phyloP scores from a whole-genome alignment of 2,329 filamentous ascomycete species.

The Exserohilum rostratum region DNA sequence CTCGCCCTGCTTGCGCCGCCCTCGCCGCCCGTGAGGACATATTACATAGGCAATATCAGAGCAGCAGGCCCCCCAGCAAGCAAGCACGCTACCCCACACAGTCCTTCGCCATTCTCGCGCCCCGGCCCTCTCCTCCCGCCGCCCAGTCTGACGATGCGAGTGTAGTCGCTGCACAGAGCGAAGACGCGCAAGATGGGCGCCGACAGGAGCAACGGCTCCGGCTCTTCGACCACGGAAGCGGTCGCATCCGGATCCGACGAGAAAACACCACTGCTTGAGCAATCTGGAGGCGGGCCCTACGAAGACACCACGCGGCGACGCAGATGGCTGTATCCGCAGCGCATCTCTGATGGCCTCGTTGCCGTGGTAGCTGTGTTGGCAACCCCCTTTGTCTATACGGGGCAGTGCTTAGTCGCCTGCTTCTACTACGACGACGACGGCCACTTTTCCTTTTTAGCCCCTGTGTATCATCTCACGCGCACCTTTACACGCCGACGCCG shows the following conservation, averaged over 20 bases:
- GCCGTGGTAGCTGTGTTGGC: slow-evolving; percentile 79
- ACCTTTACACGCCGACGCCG: slow-evolving; percentile 53
- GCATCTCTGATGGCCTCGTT: slow-evolving; percentile 73
- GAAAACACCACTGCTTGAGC: slow-evolving; percentile 69
- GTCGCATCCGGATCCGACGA: slow-evolving; percentile 60
- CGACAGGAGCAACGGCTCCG: slow-evolving; percentile 23
- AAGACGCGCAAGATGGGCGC: slow-evolving; percentile 42
- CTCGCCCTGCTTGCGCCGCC: background rate
- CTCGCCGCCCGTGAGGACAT: background rate
- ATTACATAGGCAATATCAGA: background rate
- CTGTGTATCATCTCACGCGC: slow-evolving; percentile 67
- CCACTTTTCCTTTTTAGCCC: slow-evolving; percentile 76
- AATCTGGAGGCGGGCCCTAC: slow-evolving; percentile 32
- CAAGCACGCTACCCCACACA: slow-evolving; percentile 15
- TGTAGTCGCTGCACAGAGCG: slow-evolving; percentile 35
- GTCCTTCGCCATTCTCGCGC: slow-evolving; percentile 52
- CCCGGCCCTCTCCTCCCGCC: slow-evolving; percentile 27
- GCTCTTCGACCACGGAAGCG: slow-evolving; percentile 34
- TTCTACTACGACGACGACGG: slow-evolving; percentile 85
- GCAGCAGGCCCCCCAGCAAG: slow-evolving; percentile 6
- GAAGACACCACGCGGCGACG: slow-evolving; percentile 46
- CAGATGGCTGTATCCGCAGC: slow-evolving; percentile 65
- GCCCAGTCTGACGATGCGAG: slow-evolving; percentile 44
- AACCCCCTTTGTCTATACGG: slow-evolving; percentile 78
- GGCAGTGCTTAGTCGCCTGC: slow-evolving; percentile 79